phyloP scores from a whole-genome alignment of 495 filamentous ascomycete genomes.

The Podospora anserina region DNA sequence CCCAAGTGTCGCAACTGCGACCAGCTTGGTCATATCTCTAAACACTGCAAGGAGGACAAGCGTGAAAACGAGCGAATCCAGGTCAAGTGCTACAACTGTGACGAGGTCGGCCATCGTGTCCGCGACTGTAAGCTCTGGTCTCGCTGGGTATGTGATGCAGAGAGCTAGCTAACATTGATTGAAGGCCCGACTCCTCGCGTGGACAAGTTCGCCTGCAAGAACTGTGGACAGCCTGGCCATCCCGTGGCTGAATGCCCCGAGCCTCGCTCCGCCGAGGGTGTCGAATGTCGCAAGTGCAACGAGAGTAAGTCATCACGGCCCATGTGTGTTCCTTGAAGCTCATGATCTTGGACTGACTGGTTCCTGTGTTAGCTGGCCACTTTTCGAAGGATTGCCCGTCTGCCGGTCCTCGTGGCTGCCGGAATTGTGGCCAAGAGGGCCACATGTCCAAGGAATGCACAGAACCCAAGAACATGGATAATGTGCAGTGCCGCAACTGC shows the following conservation, averaged over 20 bases:
- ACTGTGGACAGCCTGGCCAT: constrained; percentile 61
- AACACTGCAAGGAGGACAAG: constrained; percentile 63
- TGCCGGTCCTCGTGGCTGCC: constrained; percentile 57
- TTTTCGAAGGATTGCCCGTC: constrained; percentile 80
- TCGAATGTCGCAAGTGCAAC: constrained; percentile 78
- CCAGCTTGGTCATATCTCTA: constrained; percentile 70
- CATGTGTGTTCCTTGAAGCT: neutral
- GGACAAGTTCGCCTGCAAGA: constrained; percentile 68
- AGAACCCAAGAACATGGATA: constrained; percentile 66
- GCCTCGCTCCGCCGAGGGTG: constrained; percentile 65
- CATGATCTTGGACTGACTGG: constrained; percentile 20
- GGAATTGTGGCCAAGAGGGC: constrained; percentile 65
- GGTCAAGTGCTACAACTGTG: constrained; percentile 78
- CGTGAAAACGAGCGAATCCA: constrained; percentile 41
- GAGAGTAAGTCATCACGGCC: constrained; percentile 49
- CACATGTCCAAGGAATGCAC: constrained; percentile 50
- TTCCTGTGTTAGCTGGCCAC: constrained; percentile 61
- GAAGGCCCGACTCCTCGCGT: constrained; percentile 50
- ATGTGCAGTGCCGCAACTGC: constrained; percentile 72
- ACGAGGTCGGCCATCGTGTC: constrained; percentile 61
- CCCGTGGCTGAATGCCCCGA: constrained; percentile 47
- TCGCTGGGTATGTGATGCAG: constrained; percentile 17
- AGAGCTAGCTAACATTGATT: constrained; percentile 31
- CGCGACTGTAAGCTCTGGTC: constrained; percentile 58
- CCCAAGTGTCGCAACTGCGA: constrained; percentile 69